Evolutionary conservation across 768 basidiomycete genomes (phyloP), one percentile per base, ranked within the genome.

Genomic region (Peribolospora kevripleyi): DNA sequence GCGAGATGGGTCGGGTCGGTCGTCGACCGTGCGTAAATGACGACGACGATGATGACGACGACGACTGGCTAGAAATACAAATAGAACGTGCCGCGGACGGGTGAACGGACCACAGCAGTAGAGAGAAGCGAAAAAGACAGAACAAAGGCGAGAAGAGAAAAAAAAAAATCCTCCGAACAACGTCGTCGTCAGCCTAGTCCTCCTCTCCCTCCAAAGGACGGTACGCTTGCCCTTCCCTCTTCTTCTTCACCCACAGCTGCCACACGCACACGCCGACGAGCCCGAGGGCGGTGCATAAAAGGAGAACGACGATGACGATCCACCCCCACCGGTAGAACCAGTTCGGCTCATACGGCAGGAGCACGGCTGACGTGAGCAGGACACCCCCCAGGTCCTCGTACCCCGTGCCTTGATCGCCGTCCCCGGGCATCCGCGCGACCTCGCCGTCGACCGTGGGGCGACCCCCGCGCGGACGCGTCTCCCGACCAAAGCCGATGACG

Each of bases 271-370:
- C 51, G 3, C 13, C 9, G 37, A 48, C 55, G 50, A 42, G 39
- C n/a, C 41, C 41, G 13, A 25, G 51, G 10, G 36, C 54, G 66
- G 43, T 60, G 57, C 53, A 52, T 51, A n/a, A 57, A n/a, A 52
- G 25, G 50, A 49, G 47, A 41, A 8, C 36, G 11, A n/a, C n/a
- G 13, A 56, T 14, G 3, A 61, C 55, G 1, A 61, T 61, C 60
- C 61, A 64, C 46, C 84, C 82, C 62, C 79, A 87, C 62, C 76
- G 71, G 43, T 76, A 70, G 77, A 81, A 87, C 84, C 84, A 85
- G 4, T 79, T 73, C 3, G 91, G 86, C 56, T 79, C 70, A 65
- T 87, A 97, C 42, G 93, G 93, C 36, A 79, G 63, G 54, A 98
- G 70, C 9, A 95, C 72, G 46, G 73, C 72, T 69, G 93, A 84